Evolutionary conservation across 768 basidiomycete species (phyloP), one percentile per base, ranked within the genome.

Genomic region (Tremella fuciformis): DNA sequence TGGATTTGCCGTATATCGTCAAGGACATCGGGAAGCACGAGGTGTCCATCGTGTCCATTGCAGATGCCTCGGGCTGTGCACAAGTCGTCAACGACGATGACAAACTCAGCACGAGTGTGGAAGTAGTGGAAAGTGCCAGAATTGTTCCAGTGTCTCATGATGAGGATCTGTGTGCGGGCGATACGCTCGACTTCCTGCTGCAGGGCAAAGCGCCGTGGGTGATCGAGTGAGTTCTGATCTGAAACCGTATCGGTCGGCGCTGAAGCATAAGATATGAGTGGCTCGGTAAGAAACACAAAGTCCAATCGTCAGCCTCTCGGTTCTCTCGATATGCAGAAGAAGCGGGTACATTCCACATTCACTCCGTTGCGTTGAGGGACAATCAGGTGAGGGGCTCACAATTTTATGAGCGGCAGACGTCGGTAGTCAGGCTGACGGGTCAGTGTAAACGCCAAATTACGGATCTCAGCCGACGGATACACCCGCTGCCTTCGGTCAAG

Each of bases 41-140:
- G 47, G 79, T 98, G 44, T 83, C 81, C 29, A 86, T 99, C 59
- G 86, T 89, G 46, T 84, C 84, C 0, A 81, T 98, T 11, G 79
- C 80, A 13, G 96, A 99, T 77, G 82, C 87, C 15, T 89, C 87
- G 3, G 84, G 82, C 29, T 98, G 96, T 77, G 86, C 85, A 6
- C 63, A 61, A 51, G 86, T 90, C 56, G 83, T 84, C 13, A 79
- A 82, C 37, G 80, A 87, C 13, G 84, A 88, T 59, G 84, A 75
- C 48, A 53, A 48, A 37, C 48, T 73, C 25, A 59, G 57, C 22
- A 60, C 64, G n/a, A 57, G 57, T 18, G 83, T 92, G 13, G 91
- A 97, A 65, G 91, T 98, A n/a, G 89, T 91, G 2, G 96, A 99
- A 77, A 90, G 90, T 0, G 96, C 96, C 8, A 85, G 89, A 13